These are phyloP conservation scores for Mycena epipterygia DNA, from an alignment of 768 basidiomycete species.

Conservation along the genomic window DNA sequence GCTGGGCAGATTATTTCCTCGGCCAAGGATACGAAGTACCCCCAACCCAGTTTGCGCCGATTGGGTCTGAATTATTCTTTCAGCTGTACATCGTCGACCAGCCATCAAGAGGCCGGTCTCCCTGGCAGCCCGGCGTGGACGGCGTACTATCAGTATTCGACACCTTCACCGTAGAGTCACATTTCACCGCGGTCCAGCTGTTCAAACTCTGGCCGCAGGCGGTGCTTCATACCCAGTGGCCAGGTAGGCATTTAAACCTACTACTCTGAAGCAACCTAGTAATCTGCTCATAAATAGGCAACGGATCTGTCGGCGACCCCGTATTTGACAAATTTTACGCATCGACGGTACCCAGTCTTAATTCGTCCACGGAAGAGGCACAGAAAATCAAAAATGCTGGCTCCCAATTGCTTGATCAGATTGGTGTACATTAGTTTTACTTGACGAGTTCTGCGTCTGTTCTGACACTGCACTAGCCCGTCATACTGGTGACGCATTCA, in stretches of 20 bases:
- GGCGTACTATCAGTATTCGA: constrained; percentile 40
- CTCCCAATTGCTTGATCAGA: constrained; percentile 49
- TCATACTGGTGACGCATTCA: constrained; percentile 52
- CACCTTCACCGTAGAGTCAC: constrained; percentile 43
- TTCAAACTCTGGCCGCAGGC: constrained; percentile 54
- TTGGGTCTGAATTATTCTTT: background rate
- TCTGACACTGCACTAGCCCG: constrained; percentile 42
- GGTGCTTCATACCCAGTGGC: constrained; percentile 30
- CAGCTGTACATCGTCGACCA: constrained; percentile 59
- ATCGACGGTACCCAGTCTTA: constrained; percentile 45
- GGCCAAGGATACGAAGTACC: constrained; percentile 63
- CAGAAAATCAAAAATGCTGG: constrained; percentile 50
- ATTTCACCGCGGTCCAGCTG: constrained; percentile 49
- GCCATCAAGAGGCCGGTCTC: constrained; percentile 52
- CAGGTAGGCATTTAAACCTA: background rate
- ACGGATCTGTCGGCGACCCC: constrained; percentile 48
- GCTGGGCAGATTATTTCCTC: constrained; percentile 72
- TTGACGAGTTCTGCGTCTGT: background rate
- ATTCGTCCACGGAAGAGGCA: constrained; percentile 35
- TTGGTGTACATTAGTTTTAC: constrained; percentile 46
- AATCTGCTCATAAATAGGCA: constrained; percentile 7
- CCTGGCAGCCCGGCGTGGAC: constrained; percentile 50
- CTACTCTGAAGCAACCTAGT: background rate
- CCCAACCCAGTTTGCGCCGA: constrained; percentile 2
- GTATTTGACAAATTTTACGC: constrained; percentile 49